A percentile compares a stretch with the other conserved stretches of the same genome.
These are phyloP conservation scores for Syzygium aromaticum DNA, from an alignment of 345 rosid genomes.

Conservation along the genomic window DNA sequence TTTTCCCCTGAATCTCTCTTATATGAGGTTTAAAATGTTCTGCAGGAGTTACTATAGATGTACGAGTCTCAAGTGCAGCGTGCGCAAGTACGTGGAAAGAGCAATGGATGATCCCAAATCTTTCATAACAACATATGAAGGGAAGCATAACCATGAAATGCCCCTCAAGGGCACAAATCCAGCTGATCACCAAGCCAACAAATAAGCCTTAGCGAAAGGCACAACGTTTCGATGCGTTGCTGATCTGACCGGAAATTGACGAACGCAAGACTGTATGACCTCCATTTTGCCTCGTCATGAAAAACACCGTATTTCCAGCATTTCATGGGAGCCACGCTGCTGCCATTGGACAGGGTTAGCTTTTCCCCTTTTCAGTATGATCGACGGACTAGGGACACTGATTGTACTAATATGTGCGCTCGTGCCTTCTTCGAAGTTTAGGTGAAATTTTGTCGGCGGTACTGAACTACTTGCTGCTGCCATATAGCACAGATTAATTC, in stretches of 20 bases:
- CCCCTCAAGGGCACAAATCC: slow-evolving; percentile 24
- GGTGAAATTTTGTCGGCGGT: background rate
- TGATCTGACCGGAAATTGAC: background rate
- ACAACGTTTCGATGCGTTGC: background rate
- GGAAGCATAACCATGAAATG: slow-evolving; percentile 89
- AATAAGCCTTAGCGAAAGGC: slow-evolving; percentile 8
- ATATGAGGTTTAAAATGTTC: background rate
- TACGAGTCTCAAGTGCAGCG: slow-evolving; percentile 65
- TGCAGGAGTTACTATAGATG: slow-evolving; percentile 95
- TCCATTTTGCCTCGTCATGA: background rate
- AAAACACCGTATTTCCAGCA: background rate
- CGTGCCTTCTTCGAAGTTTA: background rate
- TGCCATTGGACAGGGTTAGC: background rate
- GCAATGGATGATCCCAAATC: slow-evolving; percentile 84
- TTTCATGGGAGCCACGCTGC: background rate
- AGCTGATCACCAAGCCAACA: background rate
- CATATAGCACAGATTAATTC: background rate
- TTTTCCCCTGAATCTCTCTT: background rate
- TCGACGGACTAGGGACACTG: background rate
- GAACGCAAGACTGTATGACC: background rate
- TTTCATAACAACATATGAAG: slow-evolving; percentile 90
- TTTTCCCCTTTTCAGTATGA: background rate
- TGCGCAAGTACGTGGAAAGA: slow-evolving; percentile 89
- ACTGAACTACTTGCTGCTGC: background rate
- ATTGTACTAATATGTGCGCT: background rate